phyloP scores from a whole-genome alignment of 352 stramenopile genomes.

The Phytophthora boehmeriae region DNA sequence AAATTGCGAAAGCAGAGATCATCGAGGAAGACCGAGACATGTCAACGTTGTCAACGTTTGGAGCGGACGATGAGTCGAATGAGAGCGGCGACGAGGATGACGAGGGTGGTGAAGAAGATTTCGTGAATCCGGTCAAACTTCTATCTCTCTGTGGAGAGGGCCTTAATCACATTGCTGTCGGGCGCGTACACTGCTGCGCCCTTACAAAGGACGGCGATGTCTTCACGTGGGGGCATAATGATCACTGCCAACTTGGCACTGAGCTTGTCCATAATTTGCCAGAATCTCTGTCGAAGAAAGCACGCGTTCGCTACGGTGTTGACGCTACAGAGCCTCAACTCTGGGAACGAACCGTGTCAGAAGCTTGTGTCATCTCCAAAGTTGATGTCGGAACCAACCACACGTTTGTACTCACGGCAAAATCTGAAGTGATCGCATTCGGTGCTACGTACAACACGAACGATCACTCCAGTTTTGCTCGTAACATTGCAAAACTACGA shows the following conservation, averaged over 20 bases:
- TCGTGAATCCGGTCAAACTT: slow-evolving; percentile 75
- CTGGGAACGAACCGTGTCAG: slow-evolving; percentile 70
- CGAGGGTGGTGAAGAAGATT: slow-evolving; percentile 65
- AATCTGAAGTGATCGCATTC: slow-evolving; percentile 64
- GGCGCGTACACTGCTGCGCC: slow-evolving; percentile 75
- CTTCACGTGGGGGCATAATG: slow-evolving; percentile 86
- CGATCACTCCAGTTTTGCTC: slow-evolving; percentile 60
- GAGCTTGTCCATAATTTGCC: slow-evolving; percentile 68
- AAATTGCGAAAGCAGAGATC: slow-evolving; percentile 5
- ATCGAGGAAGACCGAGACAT: slow-evolving; percentile 25
- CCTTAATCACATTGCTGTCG: slow-evolving; percentile 74
- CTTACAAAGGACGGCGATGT: slow-evolving; percentile 82
- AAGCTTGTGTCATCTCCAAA: slow-evolving; percentile 55
- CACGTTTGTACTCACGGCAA: slow-evolving; percentile 64
- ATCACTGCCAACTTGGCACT: slow-evolving; percentile 78
- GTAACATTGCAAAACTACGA: slow-evolving; percentile 60
- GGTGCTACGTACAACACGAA: slow-evolving; percentile 70
- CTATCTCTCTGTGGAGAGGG: slow-evolving; percentile 66
- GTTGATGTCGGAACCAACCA: slow-evolving; percentile 78
- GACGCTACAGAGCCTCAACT: slow-evolving; percentile 63
- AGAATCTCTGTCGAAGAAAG: slow-evolving; percentile 58
- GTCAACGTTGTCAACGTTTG: slow-evolving; percentile 4
- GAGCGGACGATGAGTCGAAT: slow-evolving; percentile 7
- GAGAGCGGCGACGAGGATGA: slow-evolving; percentile 27
- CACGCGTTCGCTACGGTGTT: slow-evolving; percentile 61